Conservation (phyloP, 2,329 filamentous ascomycete species). For the Talaromyces sp. region DNA sequence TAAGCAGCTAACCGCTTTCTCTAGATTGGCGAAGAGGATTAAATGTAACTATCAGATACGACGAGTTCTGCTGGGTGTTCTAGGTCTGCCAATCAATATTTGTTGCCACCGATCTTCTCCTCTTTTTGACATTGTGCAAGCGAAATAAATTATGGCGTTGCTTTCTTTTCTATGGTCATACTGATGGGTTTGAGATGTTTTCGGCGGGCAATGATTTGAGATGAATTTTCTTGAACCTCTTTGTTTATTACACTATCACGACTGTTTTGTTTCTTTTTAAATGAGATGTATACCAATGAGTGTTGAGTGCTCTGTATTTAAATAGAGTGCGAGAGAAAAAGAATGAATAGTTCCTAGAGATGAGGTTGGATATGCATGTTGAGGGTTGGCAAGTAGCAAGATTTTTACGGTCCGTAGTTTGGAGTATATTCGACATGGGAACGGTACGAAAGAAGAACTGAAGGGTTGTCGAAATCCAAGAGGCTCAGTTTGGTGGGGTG, state of each 20-base stretch:
- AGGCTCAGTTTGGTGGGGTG: background rate
- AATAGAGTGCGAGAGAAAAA: background rate
- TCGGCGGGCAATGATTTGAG: slow-evolving; percentile 1
- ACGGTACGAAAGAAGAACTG: no score
- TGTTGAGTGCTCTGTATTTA: background rate
- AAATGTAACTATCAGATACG: slow-evolving; percentile 15
- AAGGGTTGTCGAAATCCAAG: background rate
- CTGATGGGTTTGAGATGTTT: slow-evolving; percentile 1
- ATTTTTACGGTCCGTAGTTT: no score
- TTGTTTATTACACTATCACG: background rate
- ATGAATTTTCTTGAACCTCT: slow-evolving; percentile 4
- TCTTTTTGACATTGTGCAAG: background rate
- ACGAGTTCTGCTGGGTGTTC: background rate
- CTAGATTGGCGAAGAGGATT: slow-evolving; percentile 61
- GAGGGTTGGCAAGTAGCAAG: no score
- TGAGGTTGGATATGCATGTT: background rate
- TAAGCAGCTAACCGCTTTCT: background rate
- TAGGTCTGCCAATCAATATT: background rate
- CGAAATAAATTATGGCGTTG: slow-evolving; percentile 1
- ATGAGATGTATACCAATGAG: background rate
- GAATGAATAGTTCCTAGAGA: background rate
- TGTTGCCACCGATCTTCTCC: background rate
- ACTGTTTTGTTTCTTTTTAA: background rate
- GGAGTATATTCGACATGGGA: background rate
- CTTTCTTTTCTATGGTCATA: slow-evolving; percentile 3